Evolutionary conservation across 257 asterid species (phyloP), one percentile per base, ranked within the genome.

Genomic region (Nicotiana tabacum): DNA sequence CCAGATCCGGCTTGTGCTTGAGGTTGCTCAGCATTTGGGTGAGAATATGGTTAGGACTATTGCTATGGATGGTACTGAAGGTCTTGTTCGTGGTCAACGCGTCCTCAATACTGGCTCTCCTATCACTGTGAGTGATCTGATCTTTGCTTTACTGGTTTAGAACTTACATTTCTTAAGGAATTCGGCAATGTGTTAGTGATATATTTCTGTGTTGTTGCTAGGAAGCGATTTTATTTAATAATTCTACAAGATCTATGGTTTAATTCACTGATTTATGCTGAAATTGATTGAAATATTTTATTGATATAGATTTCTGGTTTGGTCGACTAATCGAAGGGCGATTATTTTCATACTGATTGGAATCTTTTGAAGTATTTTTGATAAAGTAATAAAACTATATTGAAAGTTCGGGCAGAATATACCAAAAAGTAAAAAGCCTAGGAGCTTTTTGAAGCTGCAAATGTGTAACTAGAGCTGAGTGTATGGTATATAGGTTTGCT

Each of bases 11-110:
- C 91, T 94, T 56, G 98, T 95, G 69, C 88, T 94, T 83, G 98
- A 94, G 89, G 98, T 94, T 68, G 94, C 97, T 18, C 97, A 92
- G 86, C 98, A 94, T 82, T 89, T 94, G 93, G 98, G 98, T 58
- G 98, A 90, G 86, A 94, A 61, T 84, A 92, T 92, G 79, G 98
- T 93, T 43, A 89, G 97, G 88, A 92, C 97, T 64, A 94, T 94
- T 88, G 98, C 98, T 77, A 94, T 94, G 97, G 97, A 94, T 88
- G 98, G 98, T 66, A 94, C 97, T 66, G 97, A 94, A 87, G 98
- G 98, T 35, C 87, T 94, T 32, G 98, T 95, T 43, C 88, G 97
- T 66, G 98, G 98, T 39, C 97, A 93, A 87, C 89, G 87, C 65
- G 98, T 94, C 80, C 95, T 91, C 66, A 94, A 94, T 88, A 94